A percentile compares a stretch with the other conserved stretches of the same genome.
Conservation (phyloP, 306 rosid genomes). For the Rosa chinensis region DNA sequence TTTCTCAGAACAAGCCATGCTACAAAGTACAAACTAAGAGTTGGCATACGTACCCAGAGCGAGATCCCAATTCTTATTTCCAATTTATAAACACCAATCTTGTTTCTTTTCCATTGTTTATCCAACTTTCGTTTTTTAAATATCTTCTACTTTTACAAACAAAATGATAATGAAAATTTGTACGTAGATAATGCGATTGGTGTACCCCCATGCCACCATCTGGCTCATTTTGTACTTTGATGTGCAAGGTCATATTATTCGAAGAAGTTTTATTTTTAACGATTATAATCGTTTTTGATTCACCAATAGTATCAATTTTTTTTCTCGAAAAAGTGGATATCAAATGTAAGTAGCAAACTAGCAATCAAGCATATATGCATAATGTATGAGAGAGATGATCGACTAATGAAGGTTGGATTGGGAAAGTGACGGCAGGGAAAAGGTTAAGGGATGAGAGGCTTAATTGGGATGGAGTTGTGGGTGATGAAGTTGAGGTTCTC, state of each 20-base stretch:
- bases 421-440: conserved; percentile 35
- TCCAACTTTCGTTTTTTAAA: not conserved
- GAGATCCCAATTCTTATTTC: not conserved
- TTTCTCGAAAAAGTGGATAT: not conserved
- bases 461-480: conserved; percentile 19
- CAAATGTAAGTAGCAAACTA: not conserved
- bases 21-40: conserved; percentile 3
- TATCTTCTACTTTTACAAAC: not conserved
- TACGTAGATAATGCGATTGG: not conserved
- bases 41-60: not conserved
- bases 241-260: not conserved
- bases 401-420: conserved; percentile 14
- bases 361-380: not conserved
- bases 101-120: not conserved
- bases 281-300: not conserved
- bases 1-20: not conserved
- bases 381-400: conserved; percentile 2
- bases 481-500: conserved; percentile 34
- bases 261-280: not conserved
- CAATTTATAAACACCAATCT: not conserved
- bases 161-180: not conserved
- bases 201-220: not conserved
- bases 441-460: conserved; percentile 19
- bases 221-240: not conserved
- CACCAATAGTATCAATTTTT: not conserved